Base-by-base conservation (phyloP, 2,329 filamentous ascomycete species). In the Curvularia hawaiiensis region DNA sequence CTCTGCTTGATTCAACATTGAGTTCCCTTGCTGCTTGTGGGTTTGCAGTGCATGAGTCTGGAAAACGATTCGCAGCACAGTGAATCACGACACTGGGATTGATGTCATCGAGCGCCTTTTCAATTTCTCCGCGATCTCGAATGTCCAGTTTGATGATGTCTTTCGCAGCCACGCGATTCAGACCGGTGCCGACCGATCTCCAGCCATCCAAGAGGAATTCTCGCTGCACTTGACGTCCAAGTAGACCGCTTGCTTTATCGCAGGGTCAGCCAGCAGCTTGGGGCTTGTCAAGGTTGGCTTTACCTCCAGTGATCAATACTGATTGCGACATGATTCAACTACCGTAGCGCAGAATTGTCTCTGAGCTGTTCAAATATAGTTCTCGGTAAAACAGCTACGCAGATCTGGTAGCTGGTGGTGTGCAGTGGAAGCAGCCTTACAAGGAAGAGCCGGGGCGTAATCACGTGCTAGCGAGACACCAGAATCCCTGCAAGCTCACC, bases 31-130 rank as follows among this genome's bases (percentile, higher is more conserved):
- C 91, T 52, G 86, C 90, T 58, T 88, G 85, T 3, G 92, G 92
- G 73, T 97, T 86, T 63, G 85, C 84, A 67, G 92, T 89, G 70
- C 92, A 94, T 72, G 90, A 89, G 77, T 97, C 92, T 2, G 93
- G 92, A 69, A 89, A 96, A 60, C 91, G 87, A 76, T 96, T 93
- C 45, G 92, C 92, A 40, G 92, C 93, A 92, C 91, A 94, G 75
- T 96, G 92, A 35, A 96, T 84, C 44, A 96, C 86, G 51, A 90
- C 91, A 59, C 88, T 79, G 7, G 91, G 91, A 79, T 83, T 84
- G 33, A 81, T 78, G 63, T 85, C 79, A 48, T 83, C 79, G 20
- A 86, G 66, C 10, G 83, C 67, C 35, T 67, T 69, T 56, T 78
- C 76, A 53, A 85, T 78, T 16, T 82, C 79, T 7, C 74, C 72